These are phyloP conservation scores for Yarrowia deformans DNA, from an alignment of 805 yeast genomes.

Conservation along the genomic window DNA sequence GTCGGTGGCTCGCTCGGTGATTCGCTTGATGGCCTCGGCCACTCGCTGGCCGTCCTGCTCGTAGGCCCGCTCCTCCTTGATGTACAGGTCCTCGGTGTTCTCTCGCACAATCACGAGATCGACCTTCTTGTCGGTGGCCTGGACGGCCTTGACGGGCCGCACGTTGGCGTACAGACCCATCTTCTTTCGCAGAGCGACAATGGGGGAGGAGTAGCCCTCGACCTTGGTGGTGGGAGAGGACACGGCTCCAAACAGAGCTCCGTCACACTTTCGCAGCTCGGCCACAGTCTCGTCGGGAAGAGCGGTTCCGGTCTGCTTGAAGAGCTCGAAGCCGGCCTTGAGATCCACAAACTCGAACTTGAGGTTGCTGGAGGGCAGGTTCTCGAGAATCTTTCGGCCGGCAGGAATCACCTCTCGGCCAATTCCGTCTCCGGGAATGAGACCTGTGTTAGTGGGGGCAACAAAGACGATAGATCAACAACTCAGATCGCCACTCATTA, in stretches of 20 bases:
- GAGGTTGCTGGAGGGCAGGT: conserved; percentile 70
- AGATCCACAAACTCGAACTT: conserved; percentile 85
- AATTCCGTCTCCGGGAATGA: conserved; percentile 98
- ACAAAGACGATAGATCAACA: background rate
- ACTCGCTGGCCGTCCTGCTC: conserved; percentile 83
- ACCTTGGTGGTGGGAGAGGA: conserved; percentile 92
- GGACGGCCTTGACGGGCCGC: conserved; percentile 95
- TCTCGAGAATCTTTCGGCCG: conserved; percentile 85
- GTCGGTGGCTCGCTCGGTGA: conserved; percentile 83
- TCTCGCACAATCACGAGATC: conserved; percentile 98
- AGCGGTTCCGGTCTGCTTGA: conserved; percentile 94
- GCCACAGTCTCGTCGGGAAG: conserved; percentile 91
- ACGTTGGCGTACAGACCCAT: conserved; percentile 95
- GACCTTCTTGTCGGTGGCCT: conserved; percentile 83
- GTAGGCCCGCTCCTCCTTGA: conserved; percentile 86
- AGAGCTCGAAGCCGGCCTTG: conserved; percentile 93
- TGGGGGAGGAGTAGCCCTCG: conserved; percentile 96
- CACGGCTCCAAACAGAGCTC: conserved; percentile 98
- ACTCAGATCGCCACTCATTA: no score
- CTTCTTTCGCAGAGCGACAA: conserved; percentile 97
- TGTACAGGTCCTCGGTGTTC: conserved; percentile 96
- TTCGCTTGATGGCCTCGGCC: conserved; percentile 98
- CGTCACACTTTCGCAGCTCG: conserved; percentile 82
- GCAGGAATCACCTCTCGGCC: conserved; percentile 97
- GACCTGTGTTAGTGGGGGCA: conserved; percentile 52